phyloP scores from a whole-genome alignment of 2,329 filamentous ascomycete genomes.

The Phialophora verrucosa region DNA sequence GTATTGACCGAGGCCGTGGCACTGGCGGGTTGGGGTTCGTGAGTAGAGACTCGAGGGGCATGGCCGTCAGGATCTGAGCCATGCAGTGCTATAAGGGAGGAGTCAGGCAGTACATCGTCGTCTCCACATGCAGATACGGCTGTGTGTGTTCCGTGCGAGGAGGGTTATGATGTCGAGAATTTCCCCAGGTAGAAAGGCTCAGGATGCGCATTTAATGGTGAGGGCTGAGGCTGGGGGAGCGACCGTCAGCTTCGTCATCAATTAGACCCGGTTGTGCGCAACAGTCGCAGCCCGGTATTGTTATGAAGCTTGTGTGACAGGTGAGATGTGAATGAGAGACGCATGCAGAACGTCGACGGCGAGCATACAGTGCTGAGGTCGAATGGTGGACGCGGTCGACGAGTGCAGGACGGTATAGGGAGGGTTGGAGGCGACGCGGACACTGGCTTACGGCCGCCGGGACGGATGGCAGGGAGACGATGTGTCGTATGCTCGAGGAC shows the following conservation, averaged over 20 bases:
- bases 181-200: constrained; percentile 1
- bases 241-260: constrained; percentile 32
- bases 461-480: constrained; percentile 1
- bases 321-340: not conserved
- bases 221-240: constrained; percentile 12
- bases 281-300: not conserved
- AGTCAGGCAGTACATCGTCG: constrained; percentile 27
- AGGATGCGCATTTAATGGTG: constrained; percentile 9
- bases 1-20: constrained; percentile 51
- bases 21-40: constrained; percentile 52
- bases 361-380: not conserved
- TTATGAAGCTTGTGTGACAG: not conserved
- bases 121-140: not conserved
- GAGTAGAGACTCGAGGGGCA: constrained; percentile 40
- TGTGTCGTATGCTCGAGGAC: not conserved
- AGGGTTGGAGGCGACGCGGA: not conserved
- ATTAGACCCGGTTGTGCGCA: constrained; percentile 11
- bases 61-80: constrained; percentile 33
- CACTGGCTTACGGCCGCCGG: not conserved
- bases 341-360: not conserved
- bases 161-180: not conserved
- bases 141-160: constrained; percentile 4
- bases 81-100: constrained; percentile 33
- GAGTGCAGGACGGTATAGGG: not conserved
- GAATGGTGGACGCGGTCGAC: not conserved